Base-by-base conservation (phyloP, 495 filamentous ascomycete species). In the Podospora pseudocomata region DNA sequence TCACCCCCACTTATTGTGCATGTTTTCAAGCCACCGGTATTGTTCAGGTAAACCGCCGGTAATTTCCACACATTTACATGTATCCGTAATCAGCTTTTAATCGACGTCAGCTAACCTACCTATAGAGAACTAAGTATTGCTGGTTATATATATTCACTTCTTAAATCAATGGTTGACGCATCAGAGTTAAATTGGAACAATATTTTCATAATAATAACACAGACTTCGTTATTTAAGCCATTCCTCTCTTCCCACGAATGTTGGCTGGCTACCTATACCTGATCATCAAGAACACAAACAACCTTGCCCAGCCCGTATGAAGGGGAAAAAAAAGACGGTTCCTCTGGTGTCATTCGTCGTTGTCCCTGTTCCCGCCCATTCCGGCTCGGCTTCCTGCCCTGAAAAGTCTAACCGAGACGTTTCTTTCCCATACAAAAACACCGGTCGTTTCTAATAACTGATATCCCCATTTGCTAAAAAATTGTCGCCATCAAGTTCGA, bases 361-460 rank as follows among this genome's bases (percentile, higher is more conserved):
- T 26, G 11, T 26, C 49, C 58, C 32, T 63, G 56, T 64, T 32
- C 19, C 67, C 20, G 16, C 26, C 64, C 18, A 62, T 58, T 32
- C 67, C 55, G 6, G 34, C 44, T 15, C 44, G 9, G 19, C 32
- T 63, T 49, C 63, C 30, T 18, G 67, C 44, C 44, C 34, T 60
- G 62, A 34, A 4, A 62, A 34, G 57, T 61, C 61, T 68, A 65
- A 28, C 39, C 55, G 26, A 61, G 57, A 19, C 60, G 28, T 70
- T 6, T 56, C 59, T 64, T 66, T 60, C 55, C 68, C 23, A 49
- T 55, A 56, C 16, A 55, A 55, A 60, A 61, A 34, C 59, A n/a
- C 54, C 55, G n/a, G 39, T 60, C 63, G 56, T 44, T 4, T 65
- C 53, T 34, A 68, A 65, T 62, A 27, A 28, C 62, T 28, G 32